phyloP scores from a whole-genome alignment of 345 rosid genomes.

The Eutrema yunnanense region DNA sequence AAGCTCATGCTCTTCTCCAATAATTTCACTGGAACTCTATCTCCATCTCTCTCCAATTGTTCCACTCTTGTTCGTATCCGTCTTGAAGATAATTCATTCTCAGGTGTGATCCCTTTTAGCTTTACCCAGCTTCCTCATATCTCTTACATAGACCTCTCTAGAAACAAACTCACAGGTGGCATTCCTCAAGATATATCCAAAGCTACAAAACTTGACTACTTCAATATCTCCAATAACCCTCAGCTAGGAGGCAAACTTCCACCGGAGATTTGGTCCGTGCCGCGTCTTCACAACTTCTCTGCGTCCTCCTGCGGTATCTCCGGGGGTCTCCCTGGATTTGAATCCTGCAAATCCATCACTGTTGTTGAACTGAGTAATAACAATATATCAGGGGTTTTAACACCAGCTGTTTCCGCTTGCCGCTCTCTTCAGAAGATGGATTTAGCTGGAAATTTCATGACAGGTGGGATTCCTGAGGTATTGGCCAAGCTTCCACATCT shows the following conservation, averaged over 20 bases:
- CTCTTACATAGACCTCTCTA: conserved; percentile 69
- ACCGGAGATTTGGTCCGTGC: conserved; percentile 49
- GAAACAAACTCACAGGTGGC: conserved; percentile 68
- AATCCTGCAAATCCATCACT: conserved; percentile 53
- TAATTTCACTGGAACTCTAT: conserved; percentile 53
- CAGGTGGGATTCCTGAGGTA: conserved; percentile 52
- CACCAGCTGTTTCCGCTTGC: conserved; percentile 54
- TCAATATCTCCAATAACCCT: conserved; percentile 68
- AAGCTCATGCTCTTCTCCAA: conserved; percentile 85
- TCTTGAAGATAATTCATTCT: conserved; percentile 77
- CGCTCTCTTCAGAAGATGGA: conserved; percentile 44
- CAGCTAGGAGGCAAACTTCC: conserved; percentile 63
- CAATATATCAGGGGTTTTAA: conserved; percentile 48
- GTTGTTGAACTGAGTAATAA: conserved; percentile 61
- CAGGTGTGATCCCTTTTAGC: conserved; percentile 66
- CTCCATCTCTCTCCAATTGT: conserved; percentile 66
- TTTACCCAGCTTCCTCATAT: conserved; percentile 57
- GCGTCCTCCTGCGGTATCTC: conserved; percentile 62
- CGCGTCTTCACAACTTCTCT: conserved; percentile 73
- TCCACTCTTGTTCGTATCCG: conserved; percentile 80
- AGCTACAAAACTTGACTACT: conserved; percentile 66
- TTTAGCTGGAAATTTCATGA: conserved; percentile 48
- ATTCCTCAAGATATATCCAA: conserved; percentile 52
- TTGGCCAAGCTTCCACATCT: conserved; percentile 51
- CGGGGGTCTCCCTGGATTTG: conserved; percentile 54